Percentiles rank a stretch among this genome's conserved stretches.
These are phyloP conservation scores for Craspedostauros australis DNA, from an alignment of 108 stramenopile genomes.

Conservation along the genomic window DNA sequence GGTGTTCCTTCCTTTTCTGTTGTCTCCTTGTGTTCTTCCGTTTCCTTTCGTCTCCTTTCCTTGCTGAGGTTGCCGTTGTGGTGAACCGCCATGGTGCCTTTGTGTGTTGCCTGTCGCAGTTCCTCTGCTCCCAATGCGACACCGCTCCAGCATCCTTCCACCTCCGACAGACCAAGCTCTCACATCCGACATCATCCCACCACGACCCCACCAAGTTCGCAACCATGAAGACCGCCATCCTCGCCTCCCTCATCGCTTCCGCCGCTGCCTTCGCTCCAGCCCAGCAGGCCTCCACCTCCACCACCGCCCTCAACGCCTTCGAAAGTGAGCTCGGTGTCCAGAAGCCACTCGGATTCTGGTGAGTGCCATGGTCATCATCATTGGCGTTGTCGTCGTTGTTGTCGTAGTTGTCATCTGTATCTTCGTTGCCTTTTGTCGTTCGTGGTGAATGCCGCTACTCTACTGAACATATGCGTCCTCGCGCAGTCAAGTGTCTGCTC, in stretches of 20 bases:
- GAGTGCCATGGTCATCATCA: not conserved
- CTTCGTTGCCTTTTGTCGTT: not conserved
- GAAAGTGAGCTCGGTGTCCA: constrained; percentile 76
- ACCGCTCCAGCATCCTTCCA: too few relatives aligned
- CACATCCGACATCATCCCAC: too few relatives aligned
- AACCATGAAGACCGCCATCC: constrained; percentile 62
- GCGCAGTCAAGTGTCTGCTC: too few relatives aligned
- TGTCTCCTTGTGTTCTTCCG: too few relatives aligned
- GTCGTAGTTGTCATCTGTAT: not conserved
- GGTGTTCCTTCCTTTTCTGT: too few relatives aligned
- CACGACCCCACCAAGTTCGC: not conserved
- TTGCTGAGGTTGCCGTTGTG: too few relatives aligned
- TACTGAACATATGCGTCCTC: too few relatives aligned
- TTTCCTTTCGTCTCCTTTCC: too few relatives aligned
- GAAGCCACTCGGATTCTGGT: constrained; percentile 74
- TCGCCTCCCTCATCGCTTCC: constrained; percentile 63
- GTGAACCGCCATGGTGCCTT: too few relatives aligned
- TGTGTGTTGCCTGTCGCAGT: too few relatives aligned
- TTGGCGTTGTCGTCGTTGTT: not conserved
- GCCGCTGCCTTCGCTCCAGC: constrained; percentile 75
- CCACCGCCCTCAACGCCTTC: constrained; percentile 46
- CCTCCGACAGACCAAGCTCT: too few relatives aligned
- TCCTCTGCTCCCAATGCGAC: too few relatives aligned
- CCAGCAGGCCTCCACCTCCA: constrained; percentile 27
- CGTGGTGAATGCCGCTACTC: not conserved